phyloP scores from a whole-genome alignment of 78 protist species.

The Dictyostelium firmibasis region DNA sequence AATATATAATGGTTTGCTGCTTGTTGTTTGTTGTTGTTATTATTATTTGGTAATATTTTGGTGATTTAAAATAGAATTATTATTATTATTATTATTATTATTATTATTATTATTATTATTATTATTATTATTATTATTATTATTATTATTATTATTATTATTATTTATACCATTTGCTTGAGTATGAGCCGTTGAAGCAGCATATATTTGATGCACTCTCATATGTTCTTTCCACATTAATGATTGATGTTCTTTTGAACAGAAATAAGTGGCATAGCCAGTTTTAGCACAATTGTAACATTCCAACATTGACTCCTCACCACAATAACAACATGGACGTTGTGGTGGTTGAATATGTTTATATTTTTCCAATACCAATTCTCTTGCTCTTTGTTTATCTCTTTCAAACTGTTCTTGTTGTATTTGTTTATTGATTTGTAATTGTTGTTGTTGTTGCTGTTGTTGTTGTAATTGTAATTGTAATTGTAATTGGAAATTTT shows the following conservation, averaged over 20 bases:
- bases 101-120: background rate
- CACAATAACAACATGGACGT: constrained; percentile 78
- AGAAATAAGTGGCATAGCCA: constrained; percentile 69
- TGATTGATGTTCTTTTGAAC: constrained; percentile 77
- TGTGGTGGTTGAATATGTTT: constrained; percentile 57
- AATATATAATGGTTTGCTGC: background rate
- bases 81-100: too few relatives aligned
- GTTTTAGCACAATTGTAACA: constrained; percentile 70
- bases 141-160: background rate
- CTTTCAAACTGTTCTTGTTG: constrained; percentile 50
- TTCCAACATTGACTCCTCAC: constrained; percentile 74
- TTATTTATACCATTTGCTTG: background rate
- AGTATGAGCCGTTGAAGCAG: background rate
- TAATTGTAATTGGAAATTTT: background rate
- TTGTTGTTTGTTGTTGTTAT: background rate
- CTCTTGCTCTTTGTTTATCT: constrained; percentile 61
- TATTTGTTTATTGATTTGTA: constrained; percentile 12
- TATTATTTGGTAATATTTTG: background rate
- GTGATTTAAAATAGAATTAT: background rate
- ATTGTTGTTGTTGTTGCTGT: constrained; percentile 33
- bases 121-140: background rate
- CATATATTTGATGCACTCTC: constrained; percentile 42
- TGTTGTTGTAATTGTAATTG: background rate
- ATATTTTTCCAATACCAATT: constrained; percentile 33
- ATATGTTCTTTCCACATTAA: constrained; percentile 78